Conservation (phyloP, 805 yeast species). For the Pichia manshurica region DNA sequence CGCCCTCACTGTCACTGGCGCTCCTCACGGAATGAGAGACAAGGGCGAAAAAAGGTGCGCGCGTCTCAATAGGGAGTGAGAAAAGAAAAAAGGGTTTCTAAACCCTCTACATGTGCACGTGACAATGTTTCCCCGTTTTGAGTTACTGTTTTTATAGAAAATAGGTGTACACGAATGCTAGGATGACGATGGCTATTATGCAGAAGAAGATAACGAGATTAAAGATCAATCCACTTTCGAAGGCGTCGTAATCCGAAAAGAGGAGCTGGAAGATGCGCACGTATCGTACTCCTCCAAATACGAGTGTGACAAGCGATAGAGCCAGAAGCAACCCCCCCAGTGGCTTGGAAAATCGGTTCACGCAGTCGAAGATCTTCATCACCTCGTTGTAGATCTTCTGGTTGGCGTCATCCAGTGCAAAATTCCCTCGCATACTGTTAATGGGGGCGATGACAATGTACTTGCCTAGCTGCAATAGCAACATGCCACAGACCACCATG, state of each 20-base stretch:
- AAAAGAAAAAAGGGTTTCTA: neutral
- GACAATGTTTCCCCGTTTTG: neutral
- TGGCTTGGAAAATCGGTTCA: slow-evolving; percentile 18
- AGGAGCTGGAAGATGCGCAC: slow-evolving; percentile 35
- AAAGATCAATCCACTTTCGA: slow-evolving; percentile 33
- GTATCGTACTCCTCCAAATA: slow-evolving; percentile 42
- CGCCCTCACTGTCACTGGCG: too few relatives aligned
- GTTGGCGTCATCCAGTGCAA: neutral
- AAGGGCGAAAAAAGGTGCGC: neutral
- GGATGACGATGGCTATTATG: neutral
- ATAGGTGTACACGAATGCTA: slow-evolving; percentile 8
- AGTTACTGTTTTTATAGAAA: neutral
- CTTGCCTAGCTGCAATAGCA: slow-evolving; percentile 47
- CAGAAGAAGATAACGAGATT: slow-evolving; percentile 33
- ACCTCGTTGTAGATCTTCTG: neutral
- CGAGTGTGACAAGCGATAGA: slow-evolving; percentile 38
- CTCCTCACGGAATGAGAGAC: neutral
- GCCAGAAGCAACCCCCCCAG: slow-evolving; percentile 33
- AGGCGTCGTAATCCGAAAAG: slow-evolving; percentile 17
- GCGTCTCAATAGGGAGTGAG: neutral
- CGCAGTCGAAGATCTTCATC: slow-evolving; percentile 4
- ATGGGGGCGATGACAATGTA: slow-evolving; percentile 23
- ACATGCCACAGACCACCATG: slow-evolving; percentile 48
- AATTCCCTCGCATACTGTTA: neutral
- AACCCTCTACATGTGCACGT: slow-evolving; percentile 1